Evolutionary conservation across 2,329 filamentous ascomycete genomes (phyloP).

Genomic region (Ophiostoma piceae): DNA sequence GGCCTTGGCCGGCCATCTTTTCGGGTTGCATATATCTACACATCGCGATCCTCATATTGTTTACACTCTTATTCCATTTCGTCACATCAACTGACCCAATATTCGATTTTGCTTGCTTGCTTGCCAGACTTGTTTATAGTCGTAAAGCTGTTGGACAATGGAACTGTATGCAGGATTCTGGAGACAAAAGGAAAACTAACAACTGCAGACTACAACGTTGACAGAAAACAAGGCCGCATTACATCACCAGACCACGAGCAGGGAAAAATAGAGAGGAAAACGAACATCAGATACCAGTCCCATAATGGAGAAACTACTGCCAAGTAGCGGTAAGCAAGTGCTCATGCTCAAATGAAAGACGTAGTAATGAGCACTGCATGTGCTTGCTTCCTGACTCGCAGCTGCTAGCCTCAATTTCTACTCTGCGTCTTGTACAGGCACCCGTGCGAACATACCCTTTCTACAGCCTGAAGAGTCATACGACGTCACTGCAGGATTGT

Average conservation of each 20-base stretch:
- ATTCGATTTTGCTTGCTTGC: neutral
- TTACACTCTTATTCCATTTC: neutral
- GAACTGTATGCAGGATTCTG: conserved; percentile 8
- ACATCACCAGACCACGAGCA: conserved; percentile 4
- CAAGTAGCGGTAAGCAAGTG: neutral
- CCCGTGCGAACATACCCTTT: neutral
- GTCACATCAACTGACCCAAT: neutral
- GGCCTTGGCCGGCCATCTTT: neutral
- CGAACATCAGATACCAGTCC: neutral
- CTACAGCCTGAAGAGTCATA: neutral
- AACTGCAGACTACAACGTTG: neutral
- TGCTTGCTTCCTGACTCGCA: neutral
- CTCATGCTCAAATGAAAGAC: neutral
- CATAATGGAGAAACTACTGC: neutral
- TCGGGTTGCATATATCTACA: conserved; percentile 2
- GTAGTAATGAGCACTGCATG: neutral
- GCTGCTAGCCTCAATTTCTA: neutral
- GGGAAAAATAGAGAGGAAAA: neutral
- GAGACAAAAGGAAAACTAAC: conserved; percentile 9
- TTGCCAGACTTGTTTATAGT: neutral
- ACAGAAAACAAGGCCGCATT: conserved; percentile 9
- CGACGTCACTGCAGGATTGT: neutral
- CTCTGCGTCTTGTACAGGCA: neutral
- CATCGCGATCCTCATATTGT: neutral
- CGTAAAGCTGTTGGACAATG: neutral